Evolutionary conservation across 2,329 filamentous ascomycete species (phyloP).

Genomic region (Sphaerulina vaccinii): DNA sequence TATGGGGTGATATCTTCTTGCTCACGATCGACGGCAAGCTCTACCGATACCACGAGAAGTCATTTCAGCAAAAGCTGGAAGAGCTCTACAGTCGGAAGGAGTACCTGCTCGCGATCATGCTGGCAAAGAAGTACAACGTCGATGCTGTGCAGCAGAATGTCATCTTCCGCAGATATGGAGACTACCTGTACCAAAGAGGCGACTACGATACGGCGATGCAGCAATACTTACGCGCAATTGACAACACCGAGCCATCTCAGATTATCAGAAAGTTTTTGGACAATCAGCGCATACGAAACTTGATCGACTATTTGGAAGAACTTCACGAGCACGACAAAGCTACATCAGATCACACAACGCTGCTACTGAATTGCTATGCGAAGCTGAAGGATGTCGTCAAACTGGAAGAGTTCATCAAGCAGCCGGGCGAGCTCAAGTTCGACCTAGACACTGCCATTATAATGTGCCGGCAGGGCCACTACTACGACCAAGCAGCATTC

Average conservation of each 20-base stretch:
- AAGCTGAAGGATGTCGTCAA: slow-evolving; percentile 97
- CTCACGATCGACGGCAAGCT: slow-evolving; percentile 90
- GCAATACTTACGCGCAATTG: slow-evolving; percentile 93
- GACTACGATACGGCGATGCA: slow-evolving; percentile 99
- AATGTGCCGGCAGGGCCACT: slow-evolving; percentile 96
- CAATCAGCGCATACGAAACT: slow-evolving; percentile 93
- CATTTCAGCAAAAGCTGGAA: slow-evolving; percentile 84
- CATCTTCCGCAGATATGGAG: slow-evolving; percentile 91
- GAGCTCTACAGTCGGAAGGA: slow-evolving; percentile 92
- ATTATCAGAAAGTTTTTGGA: slow-evolving; percentile 97
- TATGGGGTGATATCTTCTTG: slow-evolving; percentile 92
- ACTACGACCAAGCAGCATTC: slow-evolving; percentile 94
- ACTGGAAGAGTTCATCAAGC: slow-evolving; percentile 93
- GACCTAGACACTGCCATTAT: slow-evolving; percentile 94
- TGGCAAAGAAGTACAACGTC: slow-evolving; percentile 85
- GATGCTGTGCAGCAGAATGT: slow-evolving; percentile 79
- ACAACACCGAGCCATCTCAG: slow-evolving; percentile 92
- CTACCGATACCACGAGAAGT: slow-evolving; percentile 85
- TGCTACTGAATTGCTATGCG: slow-evolving; percentile 94
- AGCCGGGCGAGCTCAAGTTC: slow-evolving; percentile 90
- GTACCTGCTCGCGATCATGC: slow-evolving; percentile 84
- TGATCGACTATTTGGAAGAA: slow-evolving; percentile 96
- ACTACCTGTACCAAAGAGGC: slow-evolving; percentile 89
- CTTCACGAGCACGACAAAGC: slow-evolving; percentile 91
- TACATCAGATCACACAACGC: slow-evolving; percentile 90